Conservation (phyloP, 352 stramenopile genomes). For the Globisporangium barbulae region DNA sequence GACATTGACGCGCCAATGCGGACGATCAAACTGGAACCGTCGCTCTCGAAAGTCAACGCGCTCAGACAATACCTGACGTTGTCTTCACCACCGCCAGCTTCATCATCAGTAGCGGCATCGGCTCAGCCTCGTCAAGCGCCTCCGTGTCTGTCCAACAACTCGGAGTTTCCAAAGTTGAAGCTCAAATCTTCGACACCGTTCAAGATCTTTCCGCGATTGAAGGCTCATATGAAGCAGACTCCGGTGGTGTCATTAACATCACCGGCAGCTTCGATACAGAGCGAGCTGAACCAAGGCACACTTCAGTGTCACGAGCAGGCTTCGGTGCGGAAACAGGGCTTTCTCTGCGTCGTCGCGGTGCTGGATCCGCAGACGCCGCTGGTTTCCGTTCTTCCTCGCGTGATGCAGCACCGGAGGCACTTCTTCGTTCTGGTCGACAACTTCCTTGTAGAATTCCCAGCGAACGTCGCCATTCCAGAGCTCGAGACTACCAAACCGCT, state of each 20-base stretch:
- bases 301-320: slow-evolving; percentile 2
- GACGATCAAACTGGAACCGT: slow-evolving; percentile 41
- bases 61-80: slow-evolving; percentile 32
- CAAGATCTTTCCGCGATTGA: slow-evolving; percentile 5
- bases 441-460: slow-evolving; percentile 31
- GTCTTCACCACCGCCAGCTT: neutral
- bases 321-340: slow-evolving; percentile 36
- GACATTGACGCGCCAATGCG: slow-evolving; percentile 31
- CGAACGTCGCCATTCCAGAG: slow-evolving; percentile 24
- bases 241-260: neutral
- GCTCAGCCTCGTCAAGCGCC: neutral
- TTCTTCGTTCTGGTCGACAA: slow-evolving; percentile 35
- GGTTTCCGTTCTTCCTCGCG: slow-evolving; percentile 15
- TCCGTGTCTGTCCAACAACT: neutral
- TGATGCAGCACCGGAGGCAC: slow-evolving; percentile 20
- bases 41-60: slow-evolving; percentile 27
- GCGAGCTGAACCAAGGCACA: neutral
- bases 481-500: slow-evolving; percentile 15
- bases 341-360: slow-evolving; percentile 21
- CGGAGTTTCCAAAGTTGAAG: neutral
- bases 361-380: slow-evolving; percentile 8
- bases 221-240: neutral
- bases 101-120: no score
- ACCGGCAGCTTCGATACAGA: neutral
- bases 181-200: neutral